Base-by-base conservation (phyloP, 2,329 filamentous ascomycete genomes). In the Beauveria medogensis region DNA sequence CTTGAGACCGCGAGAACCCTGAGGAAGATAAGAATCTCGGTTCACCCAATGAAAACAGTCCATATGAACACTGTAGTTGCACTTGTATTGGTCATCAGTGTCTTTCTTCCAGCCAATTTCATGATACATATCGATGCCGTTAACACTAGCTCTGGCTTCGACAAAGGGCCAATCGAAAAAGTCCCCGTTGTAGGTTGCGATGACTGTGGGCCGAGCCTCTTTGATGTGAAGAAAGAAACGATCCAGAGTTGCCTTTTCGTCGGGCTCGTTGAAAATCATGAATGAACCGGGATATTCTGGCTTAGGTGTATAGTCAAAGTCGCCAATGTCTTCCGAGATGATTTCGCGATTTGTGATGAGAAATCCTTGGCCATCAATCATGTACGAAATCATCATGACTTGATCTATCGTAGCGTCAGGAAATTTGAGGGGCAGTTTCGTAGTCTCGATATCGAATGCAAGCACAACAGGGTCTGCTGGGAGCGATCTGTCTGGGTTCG, bases 131-230 rank as follows among this genome's bases (percentile, higher is more conserved):
- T 99, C 94, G 71, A 99, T 97, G 34, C 95, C 94, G 67, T 95
- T 88, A 65, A 97, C 84, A 70, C 92, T 95, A 30, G 95, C 91
- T 76, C 94, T 83, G 50, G 94, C 86, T 77, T 99, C 94, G 26
- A 99, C 92, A 71, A 95, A 99, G 0, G 94, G 93, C 94, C 94
- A 99, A 87, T 99, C 94, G 86, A 99, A 99, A 73, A 99, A 99
- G 78, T 99, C 94, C 78, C 94, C 94, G 91, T 99, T 99, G 82
- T 99, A 99, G n/a, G 94, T 99, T 41, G 95, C 93, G 72, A 99
- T 99, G 61, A 99, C 93, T 0, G 92, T 97, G 0, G 94, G 94
- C 63, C 89, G 85, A 1, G 92, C 91, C 72, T 96, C 91, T 70
- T 99, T 97, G 74, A 99, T 89, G 73, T 97, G 94, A 46, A 90